Base-by-base conservation (phyloP, 2,329 filamentous ascomycete genomes). In the Aspergillus thermomutatus region DNA sequence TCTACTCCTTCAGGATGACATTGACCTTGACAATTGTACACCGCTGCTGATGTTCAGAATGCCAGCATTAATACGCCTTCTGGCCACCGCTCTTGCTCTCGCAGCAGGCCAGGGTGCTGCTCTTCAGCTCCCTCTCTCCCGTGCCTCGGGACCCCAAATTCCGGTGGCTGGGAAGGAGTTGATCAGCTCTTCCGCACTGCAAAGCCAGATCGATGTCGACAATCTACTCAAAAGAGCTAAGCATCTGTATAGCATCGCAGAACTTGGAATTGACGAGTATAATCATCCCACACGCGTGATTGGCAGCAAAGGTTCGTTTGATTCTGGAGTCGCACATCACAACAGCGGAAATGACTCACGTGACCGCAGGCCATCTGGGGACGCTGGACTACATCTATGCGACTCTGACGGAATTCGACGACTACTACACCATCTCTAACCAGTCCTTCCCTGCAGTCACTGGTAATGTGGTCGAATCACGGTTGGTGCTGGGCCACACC, bases 211-310 rank as follows among this genome's bases (percentile, higher is more conserved):
- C 72, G 78, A 76, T 46, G 72, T 72, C 43, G 76, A 82, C 26
- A 83, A 80, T 25, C 81, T 90, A 8, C 71, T 86, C 48, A 72
- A 76, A 8, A 81, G 86, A 45, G 86, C 87, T 10, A 77, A 86
- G 62, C 72, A 83, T 28, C 79, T 90, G 8, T 89, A 82, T 64
- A 75, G 82, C 52, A 82, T 89, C 54, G 87, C 87, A 0, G 77
- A 86, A 69, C 75, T 80, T 52, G 80, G 81, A 10, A 75, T 82
- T 58, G 76, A 80, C 1, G 84, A 89, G 60, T 88, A 85, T 66
- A 82, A 83, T 59, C 87, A 87, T 64, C 87, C 87, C 1, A 90
- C 87, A 1, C 81, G 87, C 53, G 87, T 90, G 23, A 89, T 90
- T 61, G 87, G 87, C 28, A 88, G 85, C 60, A 67, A 81, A 68